Base-by-base conservation (phyloP, 2,329 filamentous ascomycete genomes). In the Niveomyces coronatus region DNA sequence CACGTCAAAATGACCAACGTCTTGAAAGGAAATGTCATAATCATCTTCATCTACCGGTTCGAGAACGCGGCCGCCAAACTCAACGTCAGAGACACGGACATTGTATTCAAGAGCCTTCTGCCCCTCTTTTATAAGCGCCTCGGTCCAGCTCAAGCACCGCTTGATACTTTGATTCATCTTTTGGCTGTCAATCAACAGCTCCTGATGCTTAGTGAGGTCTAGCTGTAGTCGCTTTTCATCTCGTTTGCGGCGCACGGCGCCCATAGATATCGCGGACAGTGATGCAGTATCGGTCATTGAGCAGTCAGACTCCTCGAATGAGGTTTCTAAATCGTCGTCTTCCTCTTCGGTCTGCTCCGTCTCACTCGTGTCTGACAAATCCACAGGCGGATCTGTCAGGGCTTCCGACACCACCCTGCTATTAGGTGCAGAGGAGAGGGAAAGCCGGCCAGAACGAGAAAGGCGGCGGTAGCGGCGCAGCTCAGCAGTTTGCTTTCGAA, bases 101-200 rank as follows among this genome's bases (percentile, higher is more conserved):
- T 75, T 71, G 54, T 94, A 94, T 33, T 82, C 81, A 3, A 98
- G 70, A 0, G 91, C 91, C 54, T 85, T 89, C 53, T 79, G 83
- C 5, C 83, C 91, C 49, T 95, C 87, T 34, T 76, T 80, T 56
- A 98, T 94, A 31, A 98, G 71, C 45, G 84, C 80, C 54, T 98
- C 89, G 0, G 88, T 93, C 74, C 85, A 89, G 47, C 79, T 79
- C 23, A 95, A 70, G 57, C 91, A 98, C 33, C 85, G 74, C 57
- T 86, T 93, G 31, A 98, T 72, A 56, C 85, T 94, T 56, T 93
- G 85, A 54, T 95, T 96, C 68, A 96, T 87, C 63, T 87, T 93
- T 53, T 95, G 87, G 48, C 83, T 91, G 55, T 94, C 88, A 27
- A 87, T 67, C 8, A 98, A 73, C 1, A 96, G 67, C 52, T 94